A percentile compares a stretch with the other conserved stretches of the same genome.
Conservation (phyloP, 148 eudicot genomes). For the Silene conica region DNA sequence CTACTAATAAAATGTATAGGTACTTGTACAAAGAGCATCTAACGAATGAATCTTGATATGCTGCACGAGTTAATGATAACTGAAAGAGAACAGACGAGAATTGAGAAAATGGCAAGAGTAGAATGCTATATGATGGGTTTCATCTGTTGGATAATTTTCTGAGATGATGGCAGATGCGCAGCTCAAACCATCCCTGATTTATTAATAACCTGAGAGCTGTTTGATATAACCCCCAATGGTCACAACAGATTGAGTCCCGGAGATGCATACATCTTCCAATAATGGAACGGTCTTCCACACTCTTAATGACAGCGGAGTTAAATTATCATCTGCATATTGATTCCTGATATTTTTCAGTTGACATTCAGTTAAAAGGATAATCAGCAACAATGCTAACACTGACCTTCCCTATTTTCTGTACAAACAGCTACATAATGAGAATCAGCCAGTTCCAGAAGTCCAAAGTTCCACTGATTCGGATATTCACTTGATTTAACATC, state of each 20-base stretch:
- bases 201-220: not conserved
- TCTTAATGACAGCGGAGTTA: slow-evolving; percentile 36
- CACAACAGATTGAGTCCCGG: slow-evolving; percentile 47
- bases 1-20: no score
- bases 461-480: slow-evolving; percentile 53
- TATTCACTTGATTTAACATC: slow-evolving; percentile 39
- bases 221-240: slow-evolving; percentile 40
- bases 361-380: not conserved
- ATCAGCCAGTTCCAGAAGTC: slow-evolving; percentile 60
- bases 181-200: no score
- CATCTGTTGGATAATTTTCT: no score
- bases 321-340: slow-evolving; percentile 24
- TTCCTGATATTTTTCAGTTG: not conserved
- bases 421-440: slow-evolving; percentile 78
- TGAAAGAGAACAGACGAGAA: no score
- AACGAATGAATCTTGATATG: no score
- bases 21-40: no score
- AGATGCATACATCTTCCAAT: slow-evolving; percentile 54
- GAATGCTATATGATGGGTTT: not conserved
- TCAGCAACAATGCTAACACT: slow-evolving; percentile 4
- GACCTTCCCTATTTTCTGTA: slow-evolving; percentile 40
- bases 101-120: no score
- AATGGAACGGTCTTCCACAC: slow-evolving; percentile 85
- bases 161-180: no score
- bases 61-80: no score